These are phyloP conservation scores for Chlamydomonas schloesseri DNA, from an alignment of 139 green algal species.

Conservation along the genomic window DNA sequence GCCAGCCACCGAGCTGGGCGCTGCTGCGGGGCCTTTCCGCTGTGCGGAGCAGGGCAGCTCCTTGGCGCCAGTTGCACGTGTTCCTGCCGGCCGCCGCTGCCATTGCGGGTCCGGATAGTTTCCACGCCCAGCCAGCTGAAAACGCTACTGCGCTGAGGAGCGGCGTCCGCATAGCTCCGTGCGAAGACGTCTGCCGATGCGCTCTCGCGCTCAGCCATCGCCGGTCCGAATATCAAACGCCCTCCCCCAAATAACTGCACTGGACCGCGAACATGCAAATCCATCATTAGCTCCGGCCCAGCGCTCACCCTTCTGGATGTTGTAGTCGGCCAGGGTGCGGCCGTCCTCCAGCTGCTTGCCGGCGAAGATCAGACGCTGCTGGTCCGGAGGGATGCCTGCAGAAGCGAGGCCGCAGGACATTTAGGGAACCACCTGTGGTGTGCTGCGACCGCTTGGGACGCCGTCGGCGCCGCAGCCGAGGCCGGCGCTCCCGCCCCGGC, in stretches of 20 bases:
- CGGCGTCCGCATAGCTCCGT: no score
- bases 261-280: neutral
- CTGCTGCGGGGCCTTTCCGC: no score
- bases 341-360: conserved; percentile 98
- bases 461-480: conserved; percentile 18
- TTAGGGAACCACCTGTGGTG: neutral
- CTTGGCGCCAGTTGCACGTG: no score
- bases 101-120: no score
- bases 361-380: conserved; percentile 97
- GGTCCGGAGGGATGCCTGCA: conserved; percentile 92
- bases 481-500: no score
- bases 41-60: no score
- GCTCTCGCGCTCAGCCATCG: neutral
- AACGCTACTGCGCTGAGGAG: neutral
- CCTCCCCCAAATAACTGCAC: no score
- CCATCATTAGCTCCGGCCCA: neutral
- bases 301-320: conserved; percentile 94
- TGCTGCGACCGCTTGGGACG: neutral
- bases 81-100: no score
- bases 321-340: conserved; percentile 96
- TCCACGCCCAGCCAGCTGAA: neutral
- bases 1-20: no score
- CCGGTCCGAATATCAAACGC: neutral
- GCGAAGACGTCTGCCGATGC: neutral
- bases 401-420: neutral